These are phyloP conservation scores for Neofusicoccum cordaticola DNA, from an alignment of 2,329 filamentous ascomycete genomes.

Conservation along the genomic window DNA sequence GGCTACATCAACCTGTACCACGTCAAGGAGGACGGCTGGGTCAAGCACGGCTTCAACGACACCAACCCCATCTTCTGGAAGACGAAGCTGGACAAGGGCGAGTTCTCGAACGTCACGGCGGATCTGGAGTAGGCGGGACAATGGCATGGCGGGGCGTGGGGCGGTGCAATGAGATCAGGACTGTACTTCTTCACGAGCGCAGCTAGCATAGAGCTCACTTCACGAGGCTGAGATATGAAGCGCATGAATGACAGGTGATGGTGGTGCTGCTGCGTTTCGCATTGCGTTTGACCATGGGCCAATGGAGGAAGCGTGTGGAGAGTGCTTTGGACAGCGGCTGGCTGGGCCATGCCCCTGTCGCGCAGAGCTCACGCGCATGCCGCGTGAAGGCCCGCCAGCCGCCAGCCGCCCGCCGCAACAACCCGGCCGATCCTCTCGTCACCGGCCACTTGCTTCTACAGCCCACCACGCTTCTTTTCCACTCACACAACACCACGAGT, in stretches of 20 bases:
- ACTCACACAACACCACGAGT: constrained; percentile 5
- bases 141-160: neutral
- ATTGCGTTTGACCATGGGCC: neutral
- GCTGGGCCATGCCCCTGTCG: constrained; percentile 3
- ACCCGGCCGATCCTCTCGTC: constrained; percentile 8
- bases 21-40: constrained; percentile 98
- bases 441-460: constrained; percentile 7
- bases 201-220: constrained; percentile 11
- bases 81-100: constrained; percentile 96
- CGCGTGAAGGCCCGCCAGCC: constrained; percentile 12
- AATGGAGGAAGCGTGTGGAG: neutral
- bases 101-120: constrained; percentile 94
- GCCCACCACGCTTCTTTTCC: constrained; percentile 3
- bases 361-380: constrained; percentile 11
- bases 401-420: constrained; percentile 6
- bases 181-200: neutral
- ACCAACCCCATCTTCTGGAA: constrained; percentile 99
- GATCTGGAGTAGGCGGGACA: constrained; percentile 55
- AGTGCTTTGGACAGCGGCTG: neutral
- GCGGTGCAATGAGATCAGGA: neutral
- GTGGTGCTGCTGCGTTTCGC: constrained; percentile 5
- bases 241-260: constrained; percentile 7
- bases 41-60: constrained; percentile 96
- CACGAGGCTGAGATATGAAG: neutral
- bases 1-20: constrained; percentile 99